Conservation (phyloP, 2,329 filamentous ascomycete genomes). For the Aspergillus sp. region DNA sequence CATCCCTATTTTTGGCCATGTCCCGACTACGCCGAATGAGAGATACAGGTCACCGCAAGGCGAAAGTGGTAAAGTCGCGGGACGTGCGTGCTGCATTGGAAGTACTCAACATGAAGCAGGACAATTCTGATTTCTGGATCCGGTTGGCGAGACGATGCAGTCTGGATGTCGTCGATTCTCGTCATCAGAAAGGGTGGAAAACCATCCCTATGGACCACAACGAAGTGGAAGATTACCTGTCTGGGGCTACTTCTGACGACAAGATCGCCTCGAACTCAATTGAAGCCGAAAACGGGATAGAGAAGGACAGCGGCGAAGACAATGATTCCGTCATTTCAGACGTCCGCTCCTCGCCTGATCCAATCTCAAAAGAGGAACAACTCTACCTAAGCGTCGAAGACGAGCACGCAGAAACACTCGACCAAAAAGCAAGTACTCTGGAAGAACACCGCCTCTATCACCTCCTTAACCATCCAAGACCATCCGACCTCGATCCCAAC, state of each 20-base stretch:
- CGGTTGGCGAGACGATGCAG: conserved; percentile 45
- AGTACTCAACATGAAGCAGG: conserved; percentile 44
- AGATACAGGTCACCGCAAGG: conserved; percentile 18
- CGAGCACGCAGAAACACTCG: conserved; percentile 40
- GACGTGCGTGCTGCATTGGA: conserved; percentile 50
- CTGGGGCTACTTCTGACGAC: conserved; percentile 3
- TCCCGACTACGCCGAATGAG: conserved; percentile 54
- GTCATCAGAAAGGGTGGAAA: conserved; percentile 23
- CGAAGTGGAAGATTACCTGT: conserved; percentile 36
- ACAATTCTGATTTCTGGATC: conserved; percentile 45
- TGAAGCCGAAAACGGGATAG: neutral
- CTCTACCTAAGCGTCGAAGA: conserved; percentile 30
- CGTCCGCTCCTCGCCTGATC: neutral
- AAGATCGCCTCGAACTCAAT: conserved; percentile 5
- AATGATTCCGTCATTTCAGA: conserved; percentile 4
- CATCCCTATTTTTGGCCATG: conserved; percentile 61
- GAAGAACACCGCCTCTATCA: conserved; percentile 43
- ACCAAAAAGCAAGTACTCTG: conserved; percentile 35
- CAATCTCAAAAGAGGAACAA: conserved; percentile 9
- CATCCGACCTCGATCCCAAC: conserved; percentile 10
- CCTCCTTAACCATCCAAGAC: conserved; percentile 27
- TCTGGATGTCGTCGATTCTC: conserved; percentile 42
- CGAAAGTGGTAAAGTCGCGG: conserved; percentile 32
- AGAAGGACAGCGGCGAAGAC: conserved; percentile 1
- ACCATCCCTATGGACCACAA: conserved; percentile 28